These are phyloP conservation scores for Plasmopara muralis DNA, from an alignment of 352 stramenopile genomes.

Conservation along the genomic window DNA sequence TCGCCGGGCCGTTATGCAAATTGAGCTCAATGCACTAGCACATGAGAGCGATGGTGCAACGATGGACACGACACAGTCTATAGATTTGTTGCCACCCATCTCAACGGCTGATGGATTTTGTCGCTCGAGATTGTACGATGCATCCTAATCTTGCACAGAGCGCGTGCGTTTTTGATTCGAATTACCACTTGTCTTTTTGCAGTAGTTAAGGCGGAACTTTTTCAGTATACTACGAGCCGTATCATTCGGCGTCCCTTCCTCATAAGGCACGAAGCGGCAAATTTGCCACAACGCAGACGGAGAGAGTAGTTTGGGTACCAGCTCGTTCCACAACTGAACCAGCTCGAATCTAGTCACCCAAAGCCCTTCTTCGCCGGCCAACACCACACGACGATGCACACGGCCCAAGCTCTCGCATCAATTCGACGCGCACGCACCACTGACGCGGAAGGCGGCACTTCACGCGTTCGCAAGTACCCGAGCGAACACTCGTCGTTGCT, in stretches of 20 bases:
- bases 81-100: no score
- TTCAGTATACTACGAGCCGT: slow-evolving; percentile 14
- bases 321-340: slow-evolving; percentile 17
- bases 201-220: slow-evolving; percentile 7
- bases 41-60: no score
- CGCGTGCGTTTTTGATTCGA: slow-evolving; percentile 7
- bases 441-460: slow-evolving; percentile 19
- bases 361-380: neutral
- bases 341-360: slow-evolving; percentile 5
- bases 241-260: slow-evolving; percentile 7
- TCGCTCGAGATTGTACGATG: no score
- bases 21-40: no score
- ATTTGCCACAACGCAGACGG: slow-evolving; percentile 12
- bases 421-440: slow-evolving; percentile 47
- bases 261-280: slow-evolving; percentile 8
- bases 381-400: slow-evolving; percentile 38
- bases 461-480: slow-evolving; percentile 17
- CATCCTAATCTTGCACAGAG: slow-evolving; percentile 1
- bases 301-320: slow-evolving; percentile 7
- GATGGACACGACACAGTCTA: no score
- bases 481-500: slow-evolving; percentile 37
- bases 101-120: no score
- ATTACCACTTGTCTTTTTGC: slow-evolving; percentile 17
- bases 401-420: slow-evolving; percentile 49
- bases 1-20: no score